Evolutionary conservation across 495 filamentous ascomycete genomes (phyloP), one percentile per base, ranked within the genome.

Genomic region (Mytilinidion resinicola): DNA sequence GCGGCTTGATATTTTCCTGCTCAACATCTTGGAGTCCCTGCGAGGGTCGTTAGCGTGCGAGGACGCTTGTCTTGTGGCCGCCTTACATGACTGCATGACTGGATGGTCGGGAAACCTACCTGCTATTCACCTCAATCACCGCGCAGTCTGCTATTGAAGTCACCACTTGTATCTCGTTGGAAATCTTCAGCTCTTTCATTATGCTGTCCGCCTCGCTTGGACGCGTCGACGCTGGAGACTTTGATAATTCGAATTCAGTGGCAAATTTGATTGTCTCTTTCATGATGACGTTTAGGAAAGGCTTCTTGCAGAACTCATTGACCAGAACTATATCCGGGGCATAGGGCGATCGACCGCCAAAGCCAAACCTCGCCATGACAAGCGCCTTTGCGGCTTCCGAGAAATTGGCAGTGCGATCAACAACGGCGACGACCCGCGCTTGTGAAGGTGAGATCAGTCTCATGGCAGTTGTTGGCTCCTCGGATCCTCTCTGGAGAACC

Each of bases 301-400:
- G 65, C 52, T 77, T 72, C 71, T 79, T 79, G 5, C 70, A 72
- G 57, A 76, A 82, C 61, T 82, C 79, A 52, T 84, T 77, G 20
- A 84, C 80, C 0, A 82, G 60, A 1, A 82, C 78, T 3, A 78
- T 17, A 62, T 81, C 80, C 1, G 80, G 80, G 4, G 77, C 73
- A 67, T 82, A 82, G 0, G 77, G 70, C 0, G 78, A 79, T 1
- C 66, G 68, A 1, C 80, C 81, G 5, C 73, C 72, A 12, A 81
- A 76, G 14, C 70, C 71, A 54, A 80, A 80, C 10, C 80, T 68
- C 19, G 81, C 77, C 2, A 68, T 66, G 0, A 77, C 74, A 11
- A 84, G 64, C 4, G 70, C 67, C 52, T 70, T 50, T 7, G 79
- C 79, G 1, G 81, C 79, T 11, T 62, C 64, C 14, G 69, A 48